A percentile compares a stretch with the other conserved stretches of the same genome.
These are phyloP conservation scores for Chaetomidium leptoderma DNA, from an alignment of 495 filamentous ascomycete genomes.

Conservation along the genomic window DNA sequence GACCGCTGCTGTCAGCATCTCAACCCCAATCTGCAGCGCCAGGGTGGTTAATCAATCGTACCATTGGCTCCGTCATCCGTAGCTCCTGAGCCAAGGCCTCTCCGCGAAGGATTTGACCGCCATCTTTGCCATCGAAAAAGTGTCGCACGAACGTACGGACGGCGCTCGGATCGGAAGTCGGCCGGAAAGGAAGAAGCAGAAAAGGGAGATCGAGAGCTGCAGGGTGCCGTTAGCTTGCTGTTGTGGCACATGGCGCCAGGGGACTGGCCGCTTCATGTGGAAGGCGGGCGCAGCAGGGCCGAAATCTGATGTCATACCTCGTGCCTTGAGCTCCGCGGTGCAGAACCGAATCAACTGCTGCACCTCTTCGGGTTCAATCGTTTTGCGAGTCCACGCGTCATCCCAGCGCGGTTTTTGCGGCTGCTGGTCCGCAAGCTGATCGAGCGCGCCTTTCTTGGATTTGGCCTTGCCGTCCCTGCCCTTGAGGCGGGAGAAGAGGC, in stretches of 20 bases:
- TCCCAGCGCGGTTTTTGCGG: constrained; percentile 73
- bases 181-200: constrained; percentile 91
- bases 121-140: constrained; percentile 71
- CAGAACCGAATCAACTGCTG: constrained; percentile 79
- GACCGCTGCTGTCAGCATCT: constrained; percentile 21
- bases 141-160: constrained; percentile 89
- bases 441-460: constrained; percentile 51
- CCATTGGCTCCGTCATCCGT: constrained; percentile 90
- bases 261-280: constrained; percentile 5
- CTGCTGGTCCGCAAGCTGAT: constrained; percentile 45
- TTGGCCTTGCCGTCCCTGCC: constrained; percentile 63
- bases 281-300: constrained; percentile 21
- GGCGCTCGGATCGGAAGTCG: constrained; percentile 83
- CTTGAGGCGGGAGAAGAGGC: constrained; percentile 72
- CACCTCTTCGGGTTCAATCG: constrained; percentile 85
- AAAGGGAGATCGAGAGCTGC: constrained; percentile 85
- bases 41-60: constrained; percentile 40
- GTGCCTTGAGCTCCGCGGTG: constrained; percentile 84
- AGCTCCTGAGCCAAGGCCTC: constrained; percentile 77
- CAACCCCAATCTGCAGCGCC: background rate
- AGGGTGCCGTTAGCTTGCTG: constrained; percentile 35
- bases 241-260: constrained; percentile 19
- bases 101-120: constrained; percentile 52
- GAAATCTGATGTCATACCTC: constrained; percentile 65
- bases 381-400: constrained; percentile 82